These are phyloP conservation scores for Pseudogymnoascus sp. DNA, from an alignment of 2,329 filamentous ascomycete genomes.

Conservation along the genomic window DNA sequence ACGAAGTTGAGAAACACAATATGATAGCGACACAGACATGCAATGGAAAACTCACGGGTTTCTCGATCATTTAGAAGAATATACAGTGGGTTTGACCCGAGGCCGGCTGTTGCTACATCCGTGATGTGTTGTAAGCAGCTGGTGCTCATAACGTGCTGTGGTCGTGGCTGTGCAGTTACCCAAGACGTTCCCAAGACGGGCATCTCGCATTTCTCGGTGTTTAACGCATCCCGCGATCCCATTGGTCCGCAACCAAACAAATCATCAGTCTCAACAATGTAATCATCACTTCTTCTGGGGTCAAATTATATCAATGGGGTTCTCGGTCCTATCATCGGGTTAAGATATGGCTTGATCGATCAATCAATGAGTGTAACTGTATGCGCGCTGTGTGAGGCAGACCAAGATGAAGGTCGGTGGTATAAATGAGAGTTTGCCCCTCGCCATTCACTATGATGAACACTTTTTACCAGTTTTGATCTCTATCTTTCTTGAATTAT, in stretches of 20 bases:
- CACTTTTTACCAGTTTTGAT: background rate
- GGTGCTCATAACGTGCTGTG: background rate
- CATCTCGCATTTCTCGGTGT: conserved; percentile 2
- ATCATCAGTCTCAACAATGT: background rate
- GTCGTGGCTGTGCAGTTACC: background rate
- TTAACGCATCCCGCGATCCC: background rate
- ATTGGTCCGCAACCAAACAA: background rate
- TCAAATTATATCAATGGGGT: background rate
- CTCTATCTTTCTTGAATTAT: background rate
- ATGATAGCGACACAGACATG: background rate
- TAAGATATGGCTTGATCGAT: background rate
- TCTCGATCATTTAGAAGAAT: conserved; percentile 3
- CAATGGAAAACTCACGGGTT: conserved; percentile 4
- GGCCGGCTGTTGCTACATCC: background rate
- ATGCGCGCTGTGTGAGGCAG: background rate
- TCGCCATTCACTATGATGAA: background rate
- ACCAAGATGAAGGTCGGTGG: background rate
- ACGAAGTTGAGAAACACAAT: background rate
- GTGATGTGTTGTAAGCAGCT: background rate
- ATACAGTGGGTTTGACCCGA: background rate
- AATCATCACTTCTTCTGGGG: background rate
- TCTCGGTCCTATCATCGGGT: background rate
- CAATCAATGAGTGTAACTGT: background rate
- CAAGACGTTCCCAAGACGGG: background rate
- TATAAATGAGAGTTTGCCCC: background rate